Base-by-base conservation (phyloP, 129 eudicot genomes). In the Scalesia atractyloides region DNA sequence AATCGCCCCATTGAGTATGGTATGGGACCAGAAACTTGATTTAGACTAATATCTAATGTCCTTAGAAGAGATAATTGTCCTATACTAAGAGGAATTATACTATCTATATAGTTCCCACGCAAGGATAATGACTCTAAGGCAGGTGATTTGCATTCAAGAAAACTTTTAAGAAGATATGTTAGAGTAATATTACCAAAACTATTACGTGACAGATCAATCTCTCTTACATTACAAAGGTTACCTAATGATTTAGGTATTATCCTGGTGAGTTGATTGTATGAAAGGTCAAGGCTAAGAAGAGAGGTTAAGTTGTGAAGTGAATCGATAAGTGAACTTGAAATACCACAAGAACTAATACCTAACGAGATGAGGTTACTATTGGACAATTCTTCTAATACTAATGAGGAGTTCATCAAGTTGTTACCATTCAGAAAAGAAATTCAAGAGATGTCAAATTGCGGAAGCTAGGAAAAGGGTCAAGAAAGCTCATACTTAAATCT, bases 261-360 rank as follows among this genome's bases (percentile, higher is more conserved):
- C 41, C n/a, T 22, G 2, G 65, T 70, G 65, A 70, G 65, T 39
- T 33, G 7, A 43, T 70, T 70, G 12, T 13, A 9, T 16, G 36
- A 39, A 8, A 70, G 12, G 13, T 13, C 13, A 54, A 70, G 75
- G 51, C 75, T 70, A 54, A 36, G 43, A 60, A 60, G 43, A 24
- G 66, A 30, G 11, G 66, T 60, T 33, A 60, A 60, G 66, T 60
- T 60, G 18, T 15, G 10, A 60, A 60, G 66, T 9, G 66, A 30
- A 7, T 60, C 66, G 1, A 60, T 43, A 60, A 12, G 10, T 60
- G 8, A 30, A 60, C 43, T 26, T 30, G 66, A 26, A 30, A 60
- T 9, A 60, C 43, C 19, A 60, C 66, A 60, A 60, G 1, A 1
- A 60, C 19, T 60, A 5, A 60, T 30, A 60, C 13, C 66, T 30